These are phyloP conservation scores for Phytophthora palmivora DNA, from an alignment of 352 stramenopile genomes.

Conservation along the genomic window DNA sequence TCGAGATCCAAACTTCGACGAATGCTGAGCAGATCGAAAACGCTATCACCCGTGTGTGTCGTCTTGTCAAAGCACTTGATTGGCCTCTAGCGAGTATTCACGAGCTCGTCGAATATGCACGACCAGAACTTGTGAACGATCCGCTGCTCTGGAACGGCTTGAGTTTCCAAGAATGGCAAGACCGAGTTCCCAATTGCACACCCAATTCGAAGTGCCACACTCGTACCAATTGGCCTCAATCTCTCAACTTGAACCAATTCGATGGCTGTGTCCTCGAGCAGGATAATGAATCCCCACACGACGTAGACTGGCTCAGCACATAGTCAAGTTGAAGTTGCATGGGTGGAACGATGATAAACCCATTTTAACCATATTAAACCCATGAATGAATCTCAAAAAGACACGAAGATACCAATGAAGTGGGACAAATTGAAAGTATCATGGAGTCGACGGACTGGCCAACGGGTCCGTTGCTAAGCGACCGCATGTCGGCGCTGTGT, in stretches of 20 bases:
- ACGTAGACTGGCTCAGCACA: constrained; percentile 30
- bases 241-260: not conserved
- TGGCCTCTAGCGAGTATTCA: constrained; percentile 50
- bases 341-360: not conserved
- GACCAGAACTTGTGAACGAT: constrained; percentile 30
- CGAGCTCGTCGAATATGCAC: constrained; percentile 35
- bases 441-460: constrained; percentile 18
- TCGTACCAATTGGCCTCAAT: not conserved
- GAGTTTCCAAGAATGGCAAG: constrained; percentile 49
- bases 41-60: constrained; percentile 28
- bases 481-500: constrained; percentile 60
- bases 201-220: not conserved
- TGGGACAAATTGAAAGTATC: no score
- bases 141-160: constrained; percentile 50
- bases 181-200: constrained; percentile 17
- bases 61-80: constrained; percentile 47
- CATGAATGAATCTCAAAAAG: not conserved
- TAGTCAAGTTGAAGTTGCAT: no score
- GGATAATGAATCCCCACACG: constrained; percentile 21
- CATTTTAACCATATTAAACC: not conserved
- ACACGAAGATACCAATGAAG: no score
- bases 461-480: constrained; percentile 52
- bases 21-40: constrained; percentile 10
- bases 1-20: constrained; percentile 1
- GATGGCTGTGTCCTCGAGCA: constrained; percentile 19